A percentile compares a stretch with the other conserved stretches of the same genome.
Evolutionary conservation across 225 moss, liverwort and hornwort species (phyloP).

Genomic region (Lunularia cruciata): DNA sequence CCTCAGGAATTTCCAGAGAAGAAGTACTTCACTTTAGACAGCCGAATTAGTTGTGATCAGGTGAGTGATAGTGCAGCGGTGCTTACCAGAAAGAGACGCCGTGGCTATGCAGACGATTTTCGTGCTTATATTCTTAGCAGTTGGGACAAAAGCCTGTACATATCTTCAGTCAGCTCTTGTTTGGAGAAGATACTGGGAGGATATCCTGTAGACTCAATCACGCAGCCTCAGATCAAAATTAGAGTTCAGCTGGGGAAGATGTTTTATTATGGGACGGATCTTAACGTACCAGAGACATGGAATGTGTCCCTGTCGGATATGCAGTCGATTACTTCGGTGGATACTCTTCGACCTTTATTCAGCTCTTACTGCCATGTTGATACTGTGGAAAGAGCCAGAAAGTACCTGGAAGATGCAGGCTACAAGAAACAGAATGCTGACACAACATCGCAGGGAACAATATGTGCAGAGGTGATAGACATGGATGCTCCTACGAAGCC

Average conservation of each 20-base stretch:
- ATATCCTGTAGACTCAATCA: neutral
- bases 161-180: neutral
- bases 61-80: neutral
- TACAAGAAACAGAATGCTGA: constrained; percentile 1
- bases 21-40: constrained; percentile 22
- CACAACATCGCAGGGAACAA: neutral
- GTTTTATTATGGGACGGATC: constrained; percentile 20
- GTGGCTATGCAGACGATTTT: neutral
- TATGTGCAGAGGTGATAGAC: constrained; percentile 25
- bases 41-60: constrained; percentile 13
- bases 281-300: constrained; percentile 18
- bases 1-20: constrained; percentile 24
- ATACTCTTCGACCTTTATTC: constrained; percentile 26
- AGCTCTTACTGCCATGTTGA: constrained; percentile 19
- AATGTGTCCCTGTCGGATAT: constrained; percentile 29
- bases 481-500: constrained; percentile 21
- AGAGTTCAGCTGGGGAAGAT: constrained; percentile 32
- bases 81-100: neutral
- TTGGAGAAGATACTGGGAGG: neutral
- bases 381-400: constrained; percentile 4
- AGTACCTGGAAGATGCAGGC: constrained; percentile 10
- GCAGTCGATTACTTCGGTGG: constrained; percentile 17
- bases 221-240: constrained; percentile 15
- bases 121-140: constrained; percentile 6
- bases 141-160: constrained; percentile 15